Evolutionary conservation across 345 rosid genomes (phyloP), one percentile per base, ranked within the genome.

Genomic region (Corymbia maculata): DNA sequence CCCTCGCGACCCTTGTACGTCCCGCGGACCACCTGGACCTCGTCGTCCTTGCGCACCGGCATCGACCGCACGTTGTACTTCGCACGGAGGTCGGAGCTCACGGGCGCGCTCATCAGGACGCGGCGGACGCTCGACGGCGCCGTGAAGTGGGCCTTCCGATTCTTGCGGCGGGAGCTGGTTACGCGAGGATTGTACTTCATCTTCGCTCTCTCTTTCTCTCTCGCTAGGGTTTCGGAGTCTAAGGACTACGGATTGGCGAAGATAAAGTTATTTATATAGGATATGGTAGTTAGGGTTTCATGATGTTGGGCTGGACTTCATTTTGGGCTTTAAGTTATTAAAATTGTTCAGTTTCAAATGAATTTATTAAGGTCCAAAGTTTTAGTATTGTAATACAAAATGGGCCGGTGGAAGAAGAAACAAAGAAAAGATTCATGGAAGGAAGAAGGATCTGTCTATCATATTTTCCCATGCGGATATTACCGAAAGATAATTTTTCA

Each of bases 1-100:
- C 90, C 90, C 79, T 89, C 90, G 32, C 90, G 86, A 21, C 90
- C 90, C 75, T 89, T 89, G 90, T 79, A 86, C 9, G 90, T 89
- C 24, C 90, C 90, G 50, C 90, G 55, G 55, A 86, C 90, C 79
- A 89, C 88, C 86, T 75, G 88, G 32, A 89, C 90, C 86, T 89
- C 90, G 88, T 89, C 90, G 51, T 89, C 90, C 90, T 89, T 89
- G 79, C 90, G 88, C 88, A 89, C 88, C 36, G 90, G 90, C 90
- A 89, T 89, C 80, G 90, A 89, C 44, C 90, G 36, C 45, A 85
- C 85, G 32, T 86, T 86, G 51, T 82, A 30, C 79, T 55, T 87
- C 26, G 88, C 19, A 17, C 90, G 86, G 80, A 89, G 90, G 52
- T 89, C 90, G 59, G 88, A 59, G 88, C 88, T 86, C 32, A 89